Conservation (phyloP, 2,329 filamentous ascomycete species). For the Samsoniella hepiali region DNA sequence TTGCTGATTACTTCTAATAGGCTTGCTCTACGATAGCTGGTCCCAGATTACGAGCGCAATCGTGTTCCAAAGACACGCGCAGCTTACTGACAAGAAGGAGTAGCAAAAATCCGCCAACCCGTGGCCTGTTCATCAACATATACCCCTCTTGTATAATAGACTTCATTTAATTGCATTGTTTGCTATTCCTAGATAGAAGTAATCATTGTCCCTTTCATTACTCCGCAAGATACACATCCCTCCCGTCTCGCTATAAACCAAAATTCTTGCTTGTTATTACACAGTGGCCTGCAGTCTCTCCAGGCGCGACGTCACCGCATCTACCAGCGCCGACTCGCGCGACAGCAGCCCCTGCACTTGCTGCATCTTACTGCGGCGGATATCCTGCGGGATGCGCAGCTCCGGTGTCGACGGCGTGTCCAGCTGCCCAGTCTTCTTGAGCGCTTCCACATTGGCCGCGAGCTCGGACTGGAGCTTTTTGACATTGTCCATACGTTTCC, state of each 20-base stretch:
- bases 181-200: slow-evolving; percentile 5
- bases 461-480: slow-evolving; percentile 53
- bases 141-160: neutral
- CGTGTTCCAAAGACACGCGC: slow-evolving; percentile 15
- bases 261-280: slow-evolving; percentile 23
- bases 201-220: slow-evolving; percentile 3
- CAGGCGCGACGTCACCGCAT: slow-evolving; percentile 61
- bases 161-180: neutral
- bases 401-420: slow-evolving; percentile 36
- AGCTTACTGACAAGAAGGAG: slow-evolving; percentile 23
- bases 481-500: slow-evolving; percentile 57
- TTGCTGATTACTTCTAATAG: slow-evolving; percentile 20
- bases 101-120: slow-evolving; percentile 13
- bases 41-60: slow-evolving; percentile 29
- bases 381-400: slow-evolving; percentile 55
- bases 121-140: neutral
- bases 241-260: slow-evolving; percentile 15
- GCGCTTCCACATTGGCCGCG: slow-evolving; percentile 46
- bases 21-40: slow-evolving; percentile 33
- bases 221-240: slow-evolving; percentile 8
- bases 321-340: slow-evolving; percentile 64
- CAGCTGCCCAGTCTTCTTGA: slow-evolving; percentile 34
- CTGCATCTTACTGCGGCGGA: slow-evolving; percentile 60
- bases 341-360: slow-evolving; percentile 63
- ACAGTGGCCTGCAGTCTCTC: slow-evolving; percentile 49